Evolutionary conservation across 2,329 filamentous ascomycete genomes (phyloP).

Genomic region (Botrytis fabae): DNA sequence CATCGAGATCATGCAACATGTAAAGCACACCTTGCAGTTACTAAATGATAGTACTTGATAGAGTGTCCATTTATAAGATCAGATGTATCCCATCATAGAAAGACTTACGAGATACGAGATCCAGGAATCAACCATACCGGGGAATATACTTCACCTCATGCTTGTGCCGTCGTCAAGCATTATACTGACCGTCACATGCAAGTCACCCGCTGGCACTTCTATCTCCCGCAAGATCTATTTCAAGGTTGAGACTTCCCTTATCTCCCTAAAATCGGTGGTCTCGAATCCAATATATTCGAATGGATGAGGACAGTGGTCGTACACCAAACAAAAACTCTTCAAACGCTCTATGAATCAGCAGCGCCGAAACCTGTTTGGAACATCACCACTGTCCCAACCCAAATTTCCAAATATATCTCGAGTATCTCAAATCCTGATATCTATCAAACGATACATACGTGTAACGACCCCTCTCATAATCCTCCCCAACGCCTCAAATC

Average conservation of each 20-base stretch:
- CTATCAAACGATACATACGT: background rate
- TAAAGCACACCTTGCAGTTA: background rate
- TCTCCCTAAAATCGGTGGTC: too few species aligned
- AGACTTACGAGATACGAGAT: too few species aligned
- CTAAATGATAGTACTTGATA: background rate
- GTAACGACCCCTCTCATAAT: background rate
- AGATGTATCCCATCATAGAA: too few species aligned
- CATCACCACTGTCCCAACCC: background rate
- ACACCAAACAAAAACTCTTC: background rate
- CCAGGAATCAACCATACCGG: background rate
- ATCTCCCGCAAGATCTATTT: background rate
- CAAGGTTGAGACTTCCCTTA: background rate
- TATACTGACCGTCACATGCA: background rate
- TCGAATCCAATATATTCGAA: background rate
- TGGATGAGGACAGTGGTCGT: background rate
- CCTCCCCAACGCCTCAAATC: background rate
- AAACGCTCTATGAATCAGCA: background rate
- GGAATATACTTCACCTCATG: background rate
- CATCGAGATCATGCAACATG: background rate
- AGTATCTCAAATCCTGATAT: background rate
- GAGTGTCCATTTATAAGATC: accelerated
- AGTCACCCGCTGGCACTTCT: background rate
- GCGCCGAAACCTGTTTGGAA: background rate
- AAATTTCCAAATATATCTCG: background rate
- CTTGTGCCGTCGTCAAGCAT: background rate